These are phyloP conservation scores for Alloteropsis angusta DNA, from an alignment of 202 grass and related monocot genomes.

Conservation along the genomic window DNA sequence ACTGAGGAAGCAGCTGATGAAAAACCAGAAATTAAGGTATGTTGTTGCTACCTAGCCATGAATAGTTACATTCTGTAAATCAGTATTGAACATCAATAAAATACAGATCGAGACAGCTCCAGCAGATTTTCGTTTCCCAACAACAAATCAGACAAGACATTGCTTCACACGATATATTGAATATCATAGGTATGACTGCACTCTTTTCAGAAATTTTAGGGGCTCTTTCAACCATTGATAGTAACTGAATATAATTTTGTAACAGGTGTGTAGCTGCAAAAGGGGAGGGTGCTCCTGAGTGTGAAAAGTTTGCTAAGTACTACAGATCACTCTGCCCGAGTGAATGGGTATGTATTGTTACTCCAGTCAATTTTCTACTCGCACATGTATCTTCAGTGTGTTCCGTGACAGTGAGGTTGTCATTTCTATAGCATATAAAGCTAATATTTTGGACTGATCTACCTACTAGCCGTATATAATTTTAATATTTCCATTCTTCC, in stretches of 20 bases:
- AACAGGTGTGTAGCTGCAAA: slow-evolving; percentile 66
- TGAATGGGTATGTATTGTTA: slow-evolving; percentile 62
- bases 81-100: background rate
- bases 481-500: background rate
- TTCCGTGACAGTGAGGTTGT: background rate
- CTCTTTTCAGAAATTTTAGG: background rate
- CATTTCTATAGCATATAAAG: background rate
- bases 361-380: background rate
- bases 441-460: background rate
- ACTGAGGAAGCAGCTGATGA: slow-evolving; percentile 30
- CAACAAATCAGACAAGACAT: slow-evolving; percentile 87
- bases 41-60: background rate
- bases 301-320: slow-evolving; percentile 77
- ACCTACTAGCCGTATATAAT: background rate
- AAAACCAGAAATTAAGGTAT: slow-evolving; percentile 61
- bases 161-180: slow-evolving; percentile 90
- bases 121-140: slow-evolving; percentile 89
- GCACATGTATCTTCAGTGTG: background rate
- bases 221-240: background rate
- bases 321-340: slow-evolving; percentile 79
- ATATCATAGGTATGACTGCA: slow-evolving; percentile 58
- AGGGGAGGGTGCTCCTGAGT: slow-evolving; percentile 63
- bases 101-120: slow-evolving; percentile 77
- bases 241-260: background rate
- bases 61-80: background rate